Evolutionary conservation across 2,329 filamentous ascomycete genomes (phyloP).

Genomic region (Paraphoma sp.): DNA sequence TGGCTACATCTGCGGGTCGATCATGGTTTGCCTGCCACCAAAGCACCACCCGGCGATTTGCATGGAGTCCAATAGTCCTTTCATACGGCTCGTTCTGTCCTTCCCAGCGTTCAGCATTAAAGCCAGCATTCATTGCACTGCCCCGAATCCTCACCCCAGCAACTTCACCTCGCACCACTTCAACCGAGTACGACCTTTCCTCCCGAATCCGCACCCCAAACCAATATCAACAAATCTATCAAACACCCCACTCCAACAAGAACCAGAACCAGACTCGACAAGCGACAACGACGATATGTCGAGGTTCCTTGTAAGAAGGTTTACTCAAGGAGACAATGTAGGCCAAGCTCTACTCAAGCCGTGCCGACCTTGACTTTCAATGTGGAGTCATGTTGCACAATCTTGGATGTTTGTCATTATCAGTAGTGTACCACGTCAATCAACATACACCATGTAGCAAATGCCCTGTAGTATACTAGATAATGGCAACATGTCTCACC

Average conservation of each 20-base stretch:
- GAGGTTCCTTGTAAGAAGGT: background rate
- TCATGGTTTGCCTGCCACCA: background rate
- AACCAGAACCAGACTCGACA: background rate
- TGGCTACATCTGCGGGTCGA: background rate
- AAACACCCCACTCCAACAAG: background rate
- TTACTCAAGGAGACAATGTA: background rate
- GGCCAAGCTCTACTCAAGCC: background rate
- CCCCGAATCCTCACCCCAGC: background rate
- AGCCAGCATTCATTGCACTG: slow-evolving; percentile 2
- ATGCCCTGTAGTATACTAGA: background rate
- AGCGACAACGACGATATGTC: background rate
- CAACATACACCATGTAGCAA: background rate
- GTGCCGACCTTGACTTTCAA: background rate
- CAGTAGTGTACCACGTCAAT: background rate
- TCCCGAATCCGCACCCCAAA: background rate
- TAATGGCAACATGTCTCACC: background rate
- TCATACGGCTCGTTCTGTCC: background rate
- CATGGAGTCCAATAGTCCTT: background rate
- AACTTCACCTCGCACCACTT: background rate
- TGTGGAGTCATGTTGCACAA: background rate
- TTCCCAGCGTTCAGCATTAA: slow-evolving; percentile 1
- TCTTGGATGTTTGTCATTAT: background rate
- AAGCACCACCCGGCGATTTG: background rate
- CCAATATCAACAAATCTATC: background rate
- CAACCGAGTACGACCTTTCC: background rate